Conservation (phyloP, 192 early-diverging fungal genomes). For the Glomus cerebriforme region DNA sequence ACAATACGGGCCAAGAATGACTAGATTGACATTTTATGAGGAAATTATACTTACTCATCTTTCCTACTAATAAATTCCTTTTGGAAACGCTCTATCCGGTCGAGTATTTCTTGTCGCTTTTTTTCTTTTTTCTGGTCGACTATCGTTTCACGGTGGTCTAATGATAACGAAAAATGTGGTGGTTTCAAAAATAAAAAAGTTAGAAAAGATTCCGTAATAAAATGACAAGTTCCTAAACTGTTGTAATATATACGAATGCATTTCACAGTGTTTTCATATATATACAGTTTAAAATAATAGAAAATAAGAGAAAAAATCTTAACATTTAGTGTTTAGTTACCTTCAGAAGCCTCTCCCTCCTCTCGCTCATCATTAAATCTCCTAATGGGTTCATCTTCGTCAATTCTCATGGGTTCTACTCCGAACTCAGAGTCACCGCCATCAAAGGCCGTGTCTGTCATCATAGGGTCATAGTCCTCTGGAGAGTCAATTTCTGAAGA, state of each 20-base stretch:
- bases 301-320: background rate
- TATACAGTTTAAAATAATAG: background rate
- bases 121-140: slow-evolving; percentile 40
- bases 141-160: background rate
- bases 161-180: background rate
- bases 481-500: slow-evolving; percentile 8
- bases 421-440: slow-evolving; percentile 1
- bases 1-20: background rate
- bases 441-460: background rate
- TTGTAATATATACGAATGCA: too few relatives aligned
- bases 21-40: background rate
- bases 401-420: slow-evolving; percentile 8
- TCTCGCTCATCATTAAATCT: slow-evolving; percentile 11
- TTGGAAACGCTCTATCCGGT: slow-evolving; percentile 51
- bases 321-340: background rate
- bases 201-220: too few relatives aligned
- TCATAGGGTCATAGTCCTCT: slow-evolving; percentile 12
- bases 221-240: too few relatives aligned
- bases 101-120: slow-evolving; percentile 47
- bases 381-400: background rate
- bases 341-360: slow-evolving; percentile 35
- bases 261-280: background rate
- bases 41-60: slow-evolving; percentile 44
- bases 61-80: slow-evolving; percentile 54
- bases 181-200: background rate